Evolutionary conservation across 768 basidiomycete genomes (phyloP).

Genomic region (Stropharia rugosoannulata): DNA sequence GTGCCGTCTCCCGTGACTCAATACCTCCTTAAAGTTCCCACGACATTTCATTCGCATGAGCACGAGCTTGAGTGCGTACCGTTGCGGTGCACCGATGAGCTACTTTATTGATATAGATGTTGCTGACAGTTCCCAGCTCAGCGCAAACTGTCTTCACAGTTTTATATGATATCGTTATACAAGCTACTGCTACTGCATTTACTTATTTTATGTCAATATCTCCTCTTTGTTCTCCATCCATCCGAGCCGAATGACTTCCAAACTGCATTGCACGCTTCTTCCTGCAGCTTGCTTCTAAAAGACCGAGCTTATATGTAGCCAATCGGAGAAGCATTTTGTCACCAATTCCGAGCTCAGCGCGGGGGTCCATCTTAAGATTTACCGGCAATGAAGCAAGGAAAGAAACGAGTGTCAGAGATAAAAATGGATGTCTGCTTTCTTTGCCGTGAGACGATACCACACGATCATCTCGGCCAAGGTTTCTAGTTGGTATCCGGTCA

Average conservation of each 20-base stretch:
- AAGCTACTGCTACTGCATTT: background rate
- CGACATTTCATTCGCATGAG: background rate
- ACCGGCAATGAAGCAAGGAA: slow-evolving; percentile 82
- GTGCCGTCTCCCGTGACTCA: background rate
- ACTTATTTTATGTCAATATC: slow-evolving; percentile 36
- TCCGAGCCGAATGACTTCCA: slow-evolving; percentile 83
- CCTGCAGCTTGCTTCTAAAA: slow-evolving; percentile 67
- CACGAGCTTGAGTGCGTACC: too few relatives aligned
- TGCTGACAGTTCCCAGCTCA: too few relatives aligned
- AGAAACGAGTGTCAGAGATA: slow-evolving; percentile 74
- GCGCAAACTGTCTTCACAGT: too few relatives aligned
- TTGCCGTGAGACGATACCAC: slow-evolving; percentile 90
- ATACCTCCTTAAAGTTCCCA: slow-evolving; percentile 3
- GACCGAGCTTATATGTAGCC: slow-evolving; percentile 69
- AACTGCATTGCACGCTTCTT: slow-evolving; percentile 99
- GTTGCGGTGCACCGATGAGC: too few relatives aligned
- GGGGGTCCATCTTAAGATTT: slow-evolving; percentile 77
- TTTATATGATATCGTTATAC: too few relatives aligned
- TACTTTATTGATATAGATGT: too few relatives aligned
- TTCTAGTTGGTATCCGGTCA: slow-evolving; percentile 82
- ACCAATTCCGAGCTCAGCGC: slow-evolving; percentile 72
- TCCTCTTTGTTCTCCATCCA: slow-evolving; percentile 68
- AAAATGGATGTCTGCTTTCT: slow-evolving; percentile 90
- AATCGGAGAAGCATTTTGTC: slow-evolving; percentile 87
- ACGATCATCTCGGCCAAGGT: slow-evolving; percentile 93